Conservation (phyloP, 225 moss, liverwort and hornwort species). For the Pseudoscleropodium purum region DNA sequence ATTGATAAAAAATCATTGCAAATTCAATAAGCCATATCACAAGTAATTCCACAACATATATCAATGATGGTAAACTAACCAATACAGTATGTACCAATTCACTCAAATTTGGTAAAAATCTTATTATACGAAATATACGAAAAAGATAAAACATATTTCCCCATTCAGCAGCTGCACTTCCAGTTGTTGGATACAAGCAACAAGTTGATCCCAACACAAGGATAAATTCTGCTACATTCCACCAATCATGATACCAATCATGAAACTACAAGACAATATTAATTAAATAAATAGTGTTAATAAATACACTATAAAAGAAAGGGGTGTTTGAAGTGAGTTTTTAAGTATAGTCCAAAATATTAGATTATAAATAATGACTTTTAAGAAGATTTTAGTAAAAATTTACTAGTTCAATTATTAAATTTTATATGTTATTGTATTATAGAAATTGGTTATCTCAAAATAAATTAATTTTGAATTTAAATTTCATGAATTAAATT, state of each 20-base stretch:
- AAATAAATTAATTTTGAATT: not conserved
- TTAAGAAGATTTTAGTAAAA: too few species aligned
- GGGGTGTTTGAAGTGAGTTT: too few species aligned
- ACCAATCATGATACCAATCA: slow-evolving; percentile 65
- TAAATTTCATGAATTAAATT: not conserved
- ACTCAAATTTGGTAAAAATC: slow-evolving; percentile 49
- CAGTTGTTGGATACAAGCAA: slow-evolving; percentile 39
- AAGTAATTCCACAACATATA: slow-evolving; percentile 62
- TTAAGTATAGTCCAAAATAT: too few species aligned
- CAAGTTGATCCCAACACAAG: slow-evolving; percentile 44
- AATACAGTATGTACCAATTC: slow-evolving; percentile 45
- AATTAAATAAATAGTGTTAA: not conserved
- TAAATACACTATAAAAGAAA: too few species aligned
- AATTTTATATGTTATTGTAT: too few species aligned
- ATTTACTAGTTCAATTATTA: too few species aligned
- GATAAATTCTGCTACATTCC: slow-evolving; percentile 57
- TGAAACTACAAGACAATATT: slow-evolving; percentile 19
- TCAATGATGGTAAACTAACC: slow-evolving; percentile 64
- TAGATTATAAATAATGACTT: too few species aligned
- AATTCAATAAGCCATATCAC: slow-evolving; percentile 52
- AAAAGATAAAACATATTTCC: slow-evolving; percentile 35
- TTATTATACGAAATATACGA: slow-evolving; percentile 65
- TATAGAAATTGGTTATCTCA: rapidly evolving
- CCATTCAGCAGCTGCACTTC: not conserved
- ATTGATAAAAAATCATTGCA: slow-evolving; percentile 48